Conservation (phyloP, 2,329 filamentous ascomycete species). For the Cladobotryum mycophilum region DNA sequence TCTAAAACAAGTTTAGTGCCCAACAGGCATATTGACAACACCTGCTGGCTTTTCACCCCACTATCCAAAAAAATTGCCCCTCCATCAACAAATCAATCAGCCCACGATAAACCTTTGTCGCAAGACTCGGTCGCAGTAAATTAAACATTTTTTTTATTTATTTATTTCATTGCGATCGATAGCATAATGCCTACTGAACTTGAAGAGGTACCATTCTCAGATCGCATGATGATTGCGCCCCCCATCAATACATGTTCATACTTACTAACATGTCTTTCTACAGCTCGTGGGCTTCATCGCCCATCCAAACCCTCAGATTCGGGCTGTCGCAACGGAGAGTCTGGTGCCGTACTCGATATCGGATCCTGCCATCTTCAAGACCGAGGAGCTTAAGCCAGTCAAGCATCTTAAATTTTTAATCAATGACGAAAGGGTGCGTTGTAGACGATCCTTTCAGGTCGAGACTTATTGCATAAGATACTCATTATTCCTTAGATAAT, state of each 20-base stretch:
- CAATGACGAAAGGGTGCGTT: conserved; percentile 70
- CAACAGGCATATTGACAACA: no score
- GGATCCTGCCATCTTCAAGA: conserved; percentile 78
- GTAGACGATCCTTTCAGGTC: background rate
- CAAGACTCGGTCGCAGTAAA: background rate
- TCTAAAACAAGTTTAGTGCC: no score
- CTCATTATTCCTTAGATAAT: conserved; percentile 57
- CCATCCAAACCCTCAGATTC: conserved; percentile 85
- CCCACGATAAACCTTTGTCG: background rate
- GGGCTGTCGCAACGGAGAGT: conserved; percentile 78
- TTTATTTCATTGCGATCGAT: background rate
- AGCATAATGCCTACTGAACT: conserved; percentile 65
- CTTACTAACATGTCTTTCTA: background rate
- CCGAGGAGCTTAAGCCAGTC: conserved; percentile 67
- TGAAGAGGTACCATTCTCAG: conserved; percentile 54
- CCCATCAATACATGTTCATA: background rate
- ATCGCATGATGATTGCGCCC: background rate
- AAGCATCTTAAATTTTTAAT: conserved; percentile 83
- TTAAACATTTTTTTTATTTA: background rate
- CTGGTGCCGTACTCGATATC: conserved; percentile 73
- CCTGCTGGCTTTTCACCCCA: background rate
- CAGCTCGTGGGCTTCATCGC: conserved; percentile 91
- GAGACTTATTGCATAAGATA: background rate
- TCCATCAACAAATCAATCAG: conserved; percentile 11
- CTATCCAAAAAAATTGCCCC: conserved; percentile 17